A percentile compares a stretch with the other conserved stretches of the same genome.
Evolutionary conservation across 2,329 filamentous ascomycete species (phyloP).

Genomic region (Sarocladium kiliense): DNA sequence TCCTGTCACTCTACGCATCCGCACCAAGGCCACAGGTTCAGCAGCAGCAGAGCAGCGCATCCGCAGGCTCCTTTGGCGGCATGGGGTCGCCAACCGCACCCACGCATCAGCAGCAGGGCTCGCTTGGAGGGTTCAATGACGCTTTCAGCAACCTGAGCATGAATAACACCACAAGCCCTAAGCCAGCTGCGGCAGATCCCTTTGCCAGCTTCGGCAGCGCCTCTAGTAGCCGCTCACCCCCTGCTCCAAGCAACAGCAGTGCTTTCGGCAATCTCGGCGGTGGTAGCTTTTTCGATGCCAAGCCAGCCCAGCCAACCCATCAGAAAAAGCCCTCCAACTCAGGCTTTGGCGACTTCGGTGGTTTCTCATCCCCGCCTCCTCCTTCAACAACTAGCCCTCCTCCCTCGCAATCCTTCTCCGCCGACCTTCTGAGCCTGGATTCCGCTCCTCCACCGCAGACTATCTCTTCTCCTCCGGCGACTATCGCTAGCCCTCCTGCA

Average conservation of each 20-base stretch:
- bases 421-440: slow-evolving; percentile 74
- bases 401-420: slow-evolving; percentile 35
- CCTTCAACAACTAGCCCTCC: slow-evolving; percentile 33
- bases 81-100: slow-evolving; percentile 53
- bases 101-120: slow-evolving; percentile 38
- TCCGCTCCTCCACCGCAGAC: slow-evolving; percentile 40
- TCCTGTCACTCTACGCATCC: slow-evolving; percentile 88
- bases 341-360: slow-evolving; percentile 63
- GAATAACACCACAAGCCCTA: slow-evolving; percentile 30
- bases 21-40: slow-evolving; percentile 69
- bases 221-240: slow-evolving; percentile 26
- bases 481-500: slow-evolving; percentile 32
- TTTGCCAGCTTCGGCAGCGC: slow-evolving; percentile 56
- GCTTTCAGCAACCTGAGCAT: slow-evolving; percentile 56
- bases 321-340: slow-evolving; percentile 52
- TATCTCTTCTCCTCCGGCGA: slow-evolving; percentile 37
- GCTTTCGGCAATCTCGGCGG: slow-evolving; percentile 56
- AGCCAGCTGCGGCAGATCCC: slow-evolving; percentile 40
- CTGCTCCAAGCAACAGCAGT: slow-evolving; percentile 27
- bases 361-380: slow-evolving; percentile 43
- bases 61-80: slow-evolving; percentile 61
- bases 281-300: slow-evolving; percentile 77
- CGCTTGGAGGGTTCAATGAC: slow-evolving; percentile 66
- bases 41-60: slow-evolving; percentile 47
- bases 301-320: slow-evolving; percentile 52